phyloP scores from a whole-genome alignment of 352 stramenopile genomes.

The Phytophthora capsici region DNA sequence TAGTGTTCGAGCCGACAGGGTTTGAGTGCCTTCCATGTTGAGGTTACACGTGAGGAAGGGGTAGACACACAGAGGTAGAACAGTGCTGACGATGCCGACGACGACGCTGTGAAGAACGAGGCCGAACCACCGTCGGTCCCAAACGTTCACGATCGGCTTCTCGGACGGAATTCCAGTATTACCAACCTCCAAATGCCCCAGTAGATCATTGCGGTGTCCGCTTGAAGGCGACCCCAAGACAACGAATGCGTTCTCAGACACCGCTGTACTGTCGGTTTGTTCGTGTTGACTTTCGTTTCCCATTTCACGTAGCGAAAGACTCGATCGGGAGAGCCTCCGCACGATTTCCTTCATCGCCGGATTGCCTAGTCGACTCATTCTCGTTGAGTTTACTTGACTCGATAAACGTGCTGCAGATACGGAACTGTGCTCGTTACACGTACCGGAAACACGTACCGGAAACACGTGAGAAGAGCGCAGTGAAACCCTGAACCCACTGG shows the following conservation, averaged over 20 bases:
- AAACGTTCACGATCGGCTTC: slow-evolving; percentile 12
- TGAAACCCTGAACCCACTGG: slow-evolving; percentile 1
- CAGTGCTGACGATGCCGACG: slow-evolving; percentile 55
- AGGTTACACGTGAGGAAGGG: slow-evolving; percentile 70
- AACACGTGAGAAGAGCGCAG: neutral
- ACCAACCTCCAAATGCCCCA: neutral
- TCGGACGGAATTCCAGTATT: neutral
- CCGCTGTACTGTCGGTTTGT: neutral
- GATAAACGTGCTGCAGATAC: too few species aligned
- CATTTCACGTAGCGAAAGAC: neutral
- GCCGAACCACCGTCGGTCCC: slow-evolving; percentile 49
- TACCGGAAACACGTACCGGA: too few species aligned
- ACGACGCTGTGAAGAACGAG: slow-evolving; percentile 55
- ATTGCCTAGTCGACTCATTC: slow-evolving; percentile 14
- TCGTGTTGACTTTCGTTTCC: slow-evolving; percentile 1
- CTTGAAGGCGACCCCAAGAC: neutral
- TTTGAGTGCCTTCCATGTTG: slow-evolving; percentile 71
- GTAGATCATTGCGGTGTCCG: neutral
- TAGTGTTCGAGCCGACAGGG: slow-evolving; percentile 52
- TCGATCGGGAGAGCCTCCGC: slow-evolving; percentile 10
- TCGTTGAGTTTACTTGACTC: neutral
- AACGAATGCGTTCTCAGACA: slow-evolving; percentile 1
- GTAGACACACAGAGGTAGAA: slow-evolving; percentile 58
- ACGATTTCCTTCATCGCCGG: slow-evolving; percentile 9
- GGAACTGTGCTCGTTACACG: neutral